These are phyloP conservation scores for Sporobolomyces phaffii DNA, from an alignment of 768 basidiomycete genomes.

Conservation along the genomic window DNA sequence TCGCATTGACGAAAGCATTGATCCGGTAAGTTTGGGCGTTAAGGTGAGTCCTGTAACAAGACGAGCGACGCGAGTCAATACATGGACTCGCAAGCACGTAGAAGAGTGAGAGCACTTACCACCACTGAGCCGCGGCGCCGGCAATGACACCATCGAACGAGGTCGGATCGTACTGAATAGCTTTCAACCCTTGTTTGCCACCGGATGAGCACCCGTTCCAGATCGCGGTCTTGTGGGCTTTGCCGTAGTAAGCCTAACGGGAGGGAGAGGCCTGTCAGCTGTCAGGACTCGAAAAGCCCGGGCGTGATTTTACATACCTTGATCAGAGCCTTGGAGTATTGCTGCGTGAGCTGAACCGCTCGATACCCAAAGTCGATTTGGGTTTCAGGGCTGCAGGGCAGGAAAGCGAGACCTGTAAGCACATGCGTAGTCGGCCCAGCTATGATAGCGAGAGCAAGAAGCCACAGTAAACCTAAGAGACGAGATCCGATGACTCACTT, in stretches of 20 bases:
- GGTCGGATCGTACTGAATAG: slow-evolving; percentile 29
- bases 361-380: slow-evolving; percentile 37
- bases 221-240: slow-evolving; percentile 20
- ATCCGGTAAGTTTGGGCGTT: slow-evolving; percentile 29
- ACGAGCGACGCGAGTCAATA: too few relatives aligned
- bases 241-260: slow-evolving; percentile 36
- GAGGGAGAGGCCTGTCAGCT: too few relatives aligned
- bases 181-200: slow-evolving; percentile 39
- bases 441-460: background rate
- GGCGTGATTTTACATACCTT: too few relatives aligned
- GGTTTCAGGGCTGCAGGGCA: slow-evolving; percentile 8
- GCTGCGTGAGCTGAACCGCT: slow-evolving; percentile 36
- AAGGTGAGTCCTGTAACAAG: slow-evolving; percentile 20
- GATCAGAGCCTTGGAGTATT: slow-evolving; percentile 36
- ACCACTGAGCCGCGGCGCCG: slow-evolving; percentile 26
- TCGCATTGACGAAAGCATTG: slow-evolving; percentile 33
- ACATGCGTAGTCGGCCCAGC: too few relatives aligned
- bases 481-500: background rate
- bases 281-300: too few relatives aligned
- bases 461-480: background rate
- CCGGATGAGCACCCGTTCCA: slow-evolving; percentile 41
- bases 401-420: too few relatives aligned
- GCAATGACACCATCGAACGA: slow-evolving; percentile 36
- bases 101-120: background rate
- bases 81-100: background rate